Evolutionary conservation across 176 grass and related monocot species (phyloP), one percentile per base, ranked within the genome.

Genomic region (Sorghum bicolor): DNA sequence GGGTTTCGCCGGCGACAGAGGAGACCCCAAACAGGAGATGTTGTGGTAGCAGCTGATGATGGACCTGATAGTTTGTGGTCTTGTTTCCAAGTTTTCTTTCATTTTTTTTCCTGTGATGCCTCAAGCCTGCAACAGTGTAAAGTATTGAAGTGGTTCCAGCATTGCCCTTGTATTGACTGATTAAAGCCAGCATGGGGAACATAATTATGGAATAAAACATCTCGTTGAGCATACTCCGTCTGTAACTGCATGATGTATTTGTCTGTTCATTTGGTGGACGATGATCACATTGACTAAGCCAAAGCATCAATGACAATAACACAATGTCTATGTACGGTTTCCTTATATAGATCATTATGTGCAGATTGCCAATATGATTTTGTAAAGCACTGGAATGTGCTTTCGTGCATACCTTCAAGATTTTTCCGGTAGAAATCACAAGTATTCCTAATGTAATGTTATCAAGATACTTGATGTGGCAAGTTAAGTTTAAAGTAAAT

Each of bases 161-260:
- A 47, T 48, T 86, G 36, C 39, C 79, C 64, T 86, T 79, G 75
- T 76, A 86, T 79, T 83, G 68, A 75, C 67, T 79, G 60, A 74
- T 87, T 79, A 67, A 74, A 74, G 79, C 34, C 79, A 90, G 88
- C 84, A 69, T 52, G 67, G 3, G 3, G 30, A 90, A 87, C 84
- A 87, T 87, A 83, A 75, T 83, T 87, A 90, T 90, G 75, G 68
- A 87, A 87, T 87, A 90, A 90, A 90, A 78, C 68, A 79, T 58
- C 73, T 78, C 68, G 61, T 82, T 82, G 88, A 72, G 57, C 78
- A 47, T 86, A 3, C 19, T 1, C 10, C n/a, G 33, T 25, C 5
- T 64, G 50, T 16, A 24, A 70, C 33, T 33, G 26, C n/a, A 2
- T 44, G 38, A 0, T 43, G 32, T 74, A 26, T 34, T 72, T 71